A percentile compares a stretch with the other conserved stretches of the same genome.
Conservation (phyloP, 2,329 filamentous ascomycete genomes). For the Colletotrichum sp. region DNA sequence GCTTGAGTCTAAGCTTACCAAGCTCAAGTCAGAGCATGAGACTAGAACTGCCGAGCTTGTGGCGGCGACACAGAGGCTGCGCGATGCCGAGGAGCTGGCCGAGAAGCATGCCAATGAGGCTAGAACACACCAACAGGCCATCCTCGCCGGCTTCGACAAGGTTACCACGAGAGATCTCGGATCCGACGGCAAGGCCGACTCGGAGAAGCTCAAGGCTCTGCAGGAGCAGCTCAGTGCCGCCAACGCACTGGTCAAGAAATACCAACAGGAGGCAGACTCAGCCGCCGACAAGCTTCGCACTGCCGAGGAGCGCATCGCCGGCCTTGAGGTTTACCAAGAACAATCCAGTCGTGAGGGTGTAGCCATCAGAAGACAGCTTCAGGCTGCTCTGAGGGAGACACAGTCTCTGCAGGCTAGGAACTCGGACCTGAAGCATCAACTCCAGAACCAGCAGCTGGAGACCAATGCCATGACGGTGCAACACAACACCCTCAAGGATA, state of each 20-base stretch:
- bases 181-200: constrained; percentile 52
- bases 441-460: constrained; percentile 88
- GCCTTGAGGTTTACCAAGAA: constrained; percentile 95
- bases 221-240: constrained; percentile 81
- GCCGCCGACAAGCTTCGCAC: constrained; percentile 89
- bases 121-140: constrained; percentile 79
- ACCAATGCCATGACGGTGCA: constrained; percentile 93
- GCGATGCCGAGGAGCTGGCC: constrained; percentile 86
- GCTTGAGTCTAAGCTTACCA: constrained; percentile 77
- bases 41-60: constrained; percentile 79
- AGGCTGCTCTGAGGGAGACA: constrained; percentile 81
- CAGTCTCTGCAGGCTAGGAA: constrained; percentile 83
- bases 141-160: constrained; percentile 83
- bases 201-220: constrained; percentile 74
- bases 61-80: constrained; percentile 72
- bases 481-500: constrained; percentile 90
- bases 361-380: constrained; percentile 86
- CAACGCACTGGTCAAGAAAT: constrained; percentile 82
- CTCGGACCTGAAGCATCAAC: constrained; percentile 79
- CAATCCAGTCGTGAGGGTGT: constrained; percentile 94
- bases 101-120: constrained; percentile 90
- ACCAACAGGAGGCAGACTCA: constrained; percentile 85
- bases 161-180: constrained; percentile 61
- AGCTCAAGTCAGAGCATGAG: constrained; percentile 84
- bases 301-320: constrained; percentile 95